Evolutionary conservation across 495 filamentous ascomycete species (phyloP), one percentile per base, ranked within the genome.

Genomic region (Annulohypoxylon nitens): DNA sequence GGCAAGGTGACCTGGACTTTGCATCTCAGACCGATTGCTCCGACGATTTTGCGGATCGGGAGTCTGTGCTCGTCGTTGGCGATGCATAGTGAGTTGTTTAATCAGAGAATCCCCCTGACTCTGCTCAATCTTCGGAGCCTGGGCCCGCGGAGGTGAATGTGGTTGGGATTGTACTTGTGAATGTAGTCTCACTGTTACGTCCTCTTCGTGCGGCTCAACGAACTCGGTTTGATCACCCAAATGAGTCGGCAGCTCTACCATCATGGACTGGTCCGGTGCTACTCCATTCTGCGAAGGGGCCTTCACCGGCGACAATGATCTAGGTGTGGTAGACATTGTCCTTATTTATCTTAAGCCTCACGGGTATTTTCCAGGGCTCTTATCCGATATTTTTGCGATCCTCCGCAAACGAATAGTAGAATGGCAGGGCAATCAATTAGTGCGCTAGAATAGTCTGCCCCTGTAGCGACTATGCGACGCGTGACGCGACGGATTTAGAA

Each of bases 1-100:
- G 5, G 78, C 79, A 20, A 85, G 77, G 58, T 84, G 79, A 11
- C 82, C 83, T 0, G 84, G 83, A 2, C 82, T 84, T 68, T 81
- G 82, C 65, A 76, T 66, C 48, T 78, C 76, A 61, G 78, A 78
- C 53, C 71, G 59, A 43, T 79, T 74, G 57, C 78, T 78, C 30
- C 71, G 73, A 41, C 75, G 73, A 69, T 78, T 78, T 47, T 75
- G 73, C 36, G 78, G 69, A 47, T 75, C 70, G 8, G 76, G 78
- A 4, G 76, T 78, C 18, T 61, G 68, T 12, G 74, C 68, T 36
- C 69, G 75, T n/a, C 65, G 73, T 41, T 67, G 78, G 36, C 69
- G 75, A 4, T 77, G 72, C 53, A 57, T 37, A 2, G 53, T n/a
- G 25, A 67, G 12, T 43, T 57, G 55, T 50, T 73, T 74, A 33